phyloP scores from a whole-genome alignment of 164 flowering plant genomes.

The Amborella trichopoda region DNA sequence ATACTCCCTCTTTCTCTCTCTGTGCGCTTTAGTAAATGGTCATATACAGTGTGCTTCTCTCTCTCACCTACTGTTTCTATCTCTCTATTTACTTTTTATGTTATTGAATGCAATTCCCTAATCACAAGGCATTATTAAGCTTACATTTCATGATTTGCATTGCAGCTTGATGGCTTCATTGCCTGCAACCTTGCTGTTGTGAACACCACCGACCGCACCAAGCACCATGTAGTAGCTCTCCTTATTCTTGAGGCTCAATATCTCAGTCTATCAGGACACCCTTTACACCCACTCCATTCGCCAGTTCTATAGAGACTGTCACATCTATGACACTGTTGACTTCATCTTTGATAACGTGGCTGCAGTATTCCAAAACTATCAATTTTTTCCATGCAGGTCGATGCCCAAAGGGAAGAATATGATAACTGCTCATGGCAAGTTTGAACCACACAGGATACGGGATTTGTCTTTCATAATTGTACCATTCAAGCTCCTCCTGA shows the following conservation, averaged over 20 bases:
- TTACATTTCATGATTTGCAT: no score
- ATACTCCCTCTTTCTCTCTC: neutral
- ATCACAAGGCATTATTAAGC: no score
- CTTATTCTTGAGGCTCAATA: conserved; percentile 60
- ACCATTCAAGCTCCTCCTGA: no score
- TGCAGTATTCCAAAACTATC: conserved; percentile 69
- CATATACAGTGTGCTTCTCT: no score
- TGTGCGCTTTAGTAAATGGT: no score
- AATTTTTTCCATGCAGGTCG: conserved; percentile 40
- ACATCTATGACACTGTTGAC: conserved; percentile 64
- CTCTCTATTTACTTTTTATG: no score
- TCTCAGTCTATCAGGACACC: conserved; percentile 67
- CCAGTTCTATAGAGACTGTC: conserved; percentile 79
- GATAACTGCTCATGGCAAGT: conserved; percentile 50
- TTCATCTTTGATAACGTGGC: conserved; percentile 62
- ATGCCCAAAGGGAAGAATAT: conserved; percentile 27
- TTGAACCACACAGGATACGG: conserved; percentile 9
- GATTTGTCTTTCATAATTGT: no score
- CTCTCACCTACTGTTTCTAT: no score
- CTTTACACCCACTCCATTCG: conserved; percentile 58
- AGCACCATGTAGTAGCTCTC: conserved; percentile 75
- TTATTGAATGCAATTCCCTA: no score
- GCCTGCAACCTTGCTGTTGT: no score
- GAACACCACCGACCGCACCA: no score
- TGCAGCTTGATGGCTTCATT: no score